Base-by-base conservation (phyloP, 305 asterid species). In the Solanum aculeatissimum region DNA sequence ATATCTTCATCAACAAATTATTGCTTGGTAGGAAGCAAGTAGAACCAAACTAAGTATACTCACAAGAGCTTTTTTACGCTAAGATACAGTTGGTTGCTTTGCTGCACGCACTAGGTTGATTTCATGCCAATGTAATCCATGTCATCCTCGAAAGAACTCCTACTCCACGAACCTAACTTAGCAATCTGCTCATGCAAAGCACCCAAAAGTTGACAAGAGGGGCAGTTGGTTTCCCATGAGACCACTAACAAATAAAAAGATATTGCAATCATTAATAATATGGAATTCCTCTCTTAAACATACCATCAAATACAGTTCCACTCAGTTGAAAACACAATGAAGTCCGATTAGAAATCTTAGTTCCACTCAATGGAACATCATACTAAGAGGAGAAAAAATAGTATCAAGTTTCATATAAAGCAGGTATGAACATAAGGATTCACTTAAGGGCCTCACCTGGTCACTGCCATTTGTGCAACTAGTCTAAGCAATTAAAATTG, bases 71-170 rank as follows among this genome's bases (percentile, higher is more conserved):
- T 47, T 23, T 29, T 18, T 45, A 51, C 77, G 62, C 80, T 85
- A 89, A 35, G 87, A 78, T 38, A 57, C 25, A 11, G 87, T 85
- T 70, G 95, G 85, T 65, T 96, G 97, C 79, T 79, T 84, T 40
- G 89, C 84, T n/a, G 84, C 88, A 84, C 93, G 96, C 86, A 87
- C 89, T 51, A 93, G 80, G 80, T 91, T 95, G 87, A 92, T 84
- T 87, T 88, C 85, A 84, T 94, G 95, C 66, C 91, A 90, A 43
- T 78, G 62, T 78, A 95, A 88, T 10, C 98, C 97, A 83, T 95
- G 99, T 98, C 98, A 96, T 12, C 62, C 77, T 87, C 90, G 12
- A 78, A 71, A 29, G 90, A 80, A 58, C 77, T 85, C 12, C 49
- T 84, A 82, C 86, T 58, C 84, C 84, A 57, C 29, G 62, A 63